These are phyloP conservation scores for Chenopodium suecicum DNA, from an alignment of 148 eudicot species.

Conservation along the genomic window DNA sequence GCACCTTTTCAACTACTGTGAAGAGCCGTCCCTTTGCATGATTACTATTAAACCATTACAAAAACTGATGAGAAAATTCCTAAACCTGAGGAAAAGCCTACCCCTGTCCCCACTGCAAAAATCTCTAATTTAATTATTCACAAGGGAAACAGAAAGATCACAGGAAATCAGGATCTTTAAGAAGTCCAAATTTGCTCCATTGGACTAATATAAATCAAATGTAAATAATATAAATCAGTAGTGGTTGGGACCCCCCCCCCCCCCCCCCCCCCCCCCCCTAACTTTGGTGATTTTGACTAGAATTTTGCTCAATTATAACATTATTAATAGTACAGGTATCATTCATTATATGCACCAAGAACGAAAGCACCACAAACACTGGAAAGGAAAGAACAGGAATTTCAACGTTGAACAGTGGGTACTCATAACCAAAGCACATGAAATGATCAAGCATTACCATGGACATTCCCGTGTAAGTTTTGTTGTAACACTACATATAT, in stretches of 20 bases:
- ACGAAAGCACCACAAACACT: background rate
- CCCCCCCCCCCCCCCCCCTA: too few relatives aligned
- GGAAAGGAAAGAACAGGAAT: background rate
- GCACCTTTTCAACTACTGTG: slow-evolving; percentile 5
- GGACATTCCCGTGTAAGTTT: too few relatives aligned
- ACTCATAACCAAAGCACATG: background rate
- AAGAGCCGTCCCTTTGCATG: slow-evolving; percentile 18
- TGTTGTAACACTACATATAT: too few relatives aligned
- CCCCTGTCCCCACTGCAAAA: slow-evolving; percentile 31
- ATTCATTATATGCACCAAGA: slow-evolving; percentile 8
- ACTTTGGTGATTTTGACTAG: slow-evolving; percentile 26
- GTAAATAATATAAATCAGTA: background rate
- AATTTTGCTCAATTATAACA: slow-evolving; percentile 5
- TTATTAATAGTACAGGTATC: slow-evolving; percentile 6
- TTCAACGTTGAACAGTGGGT: background rate
- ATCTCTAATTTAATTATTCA: slow-evolving; percentile 22
- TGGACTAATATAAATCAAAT: slow-evolving; percentile 16
- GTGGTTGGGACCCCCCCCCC: slow-evolving; percentile 34
- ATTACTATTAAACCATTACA: slow-evolving; percentile 11
- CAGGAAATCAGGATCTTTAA: slow-evolving; percentile 15
- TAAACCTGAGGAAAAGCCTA: slow-evolving; percentile 37
- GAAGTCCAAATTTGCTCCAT: slow-evolving; percentile 15
- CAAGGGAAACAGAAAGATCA: slow-evolving; percentile 11
- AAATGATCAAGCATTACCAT: too few relatives aligned
- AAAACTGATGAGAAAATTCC: slow-evolving; percentile 31